Conservation (phyloP, 768 basidiomycete species). For the Suillus clintonianus region DNA sequence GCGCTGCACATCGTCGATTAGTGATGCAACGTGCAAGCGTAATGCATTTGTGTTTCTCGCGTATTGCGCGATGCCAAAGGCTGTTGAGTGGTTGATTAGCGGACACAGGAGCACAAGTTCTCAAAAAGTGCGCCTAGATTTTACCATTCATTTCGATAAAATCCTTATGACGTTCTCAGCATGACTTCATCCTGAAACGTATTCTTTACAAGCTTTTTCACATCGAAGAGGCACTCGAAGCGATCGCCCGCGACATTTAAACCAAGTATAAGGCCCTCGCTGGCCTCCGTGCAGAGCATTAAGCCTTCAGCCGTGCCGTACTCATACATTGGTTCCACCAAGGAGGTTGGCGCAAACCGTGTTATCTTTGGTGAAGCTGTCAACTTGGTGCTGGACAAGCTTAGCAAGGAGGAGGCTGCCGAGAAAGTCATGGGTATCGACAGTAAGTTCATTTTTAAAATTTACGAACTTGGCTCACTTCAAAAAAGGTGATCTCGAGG, state of each 20-base stretch:
- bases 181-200: conserved; percentile 78
- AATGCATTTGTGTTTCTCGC: too few relatives aligned
- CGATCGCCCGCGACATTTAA: conserved; percentile 68
- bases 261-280: conserved; percentile 72
- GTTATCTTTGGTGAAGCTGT: conserved; percentile 87
- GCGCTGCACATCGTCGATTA: conserved; percentile 50
- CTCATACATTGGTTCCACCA: conserved; percentile 68
- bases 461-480: not conserved
- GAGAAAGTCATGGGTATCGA: conserved; percentile 88
- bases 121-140: conserved; percentile 59
- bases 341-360: conserved; percentile 79
- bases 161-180: conserved; percentile 47
- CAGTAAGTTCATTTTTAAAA: conserved; percentile 43
- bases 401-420: conserved; percentile 75
- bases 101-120: too few relatives aligned
- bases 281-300: conserved; percentile 71
- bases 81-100: too few relatives aligned
- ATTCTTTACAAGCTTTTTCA: conserved; percentile 88
- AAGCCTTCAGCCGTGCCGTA: conserved; percentile 58
- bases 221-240: conserved; percentile 81
- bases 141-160: not conserved
- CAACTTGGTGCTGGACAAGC: conserved; percentile 70
- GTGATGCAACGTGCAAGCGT: too few relatives aligned
- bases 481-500: conserved; percentile 73
- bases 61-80: too few relatives aligned